A percentile compares a stretch with the other conserved stretches of the same genome.
These are phyloP conservation scores for Podosphaera aphanis DNA, from an alignment of 2,329 filamentous ascomycete genomes.

Conservation along the genomic window DNA sequence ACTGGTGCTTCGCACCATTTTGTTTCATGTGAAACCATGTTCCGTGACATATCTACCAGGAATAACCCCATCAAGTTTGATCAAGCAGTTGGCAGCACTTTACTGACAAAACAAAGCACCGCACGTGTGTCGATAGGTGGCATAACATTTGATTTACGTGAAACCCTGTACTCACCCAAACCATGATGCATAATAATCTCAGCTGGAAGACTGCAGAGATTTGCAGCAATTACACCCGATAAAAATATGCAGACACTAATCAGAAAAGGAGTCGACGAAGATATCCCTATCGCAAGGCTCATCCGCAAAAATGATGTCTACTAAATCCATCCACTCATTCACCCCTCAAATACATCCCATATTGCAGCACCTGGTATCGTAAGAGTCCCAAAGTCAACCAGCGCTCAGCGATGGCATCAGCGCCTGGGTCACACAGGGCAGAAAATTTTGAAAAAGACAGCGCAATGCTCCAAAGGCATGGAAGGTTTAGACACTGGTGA, in stretches of 20 bases:
- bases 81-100: background rate
- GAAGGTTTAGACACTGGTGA: background rate
- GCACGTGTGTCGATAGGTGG: background rate
- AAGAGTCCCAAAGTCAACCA: background rate
- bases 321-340: background rate
- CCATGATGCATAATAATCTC: slow-evolving; percentile 1
- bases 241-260: background rate
- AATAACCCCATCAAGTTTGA: background rate
- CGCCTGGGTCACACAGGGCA: background rate
- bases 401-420: slow-evolving; percentile 1
- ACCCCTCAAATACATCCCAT: background rate
- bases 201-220: background rate
- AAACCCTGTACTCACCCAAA: background rate
- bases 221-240: background rate
- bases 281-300: background rate
- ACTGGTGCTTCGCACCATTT: slow-evolving; percentile 1
- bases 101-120: background rate
- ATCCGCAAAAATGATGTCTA: slow-evolving; percentile 1
- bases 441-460: background rate
- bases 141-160: background rate
- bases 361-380: background rate
- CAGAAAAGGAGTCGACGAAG: background rate
- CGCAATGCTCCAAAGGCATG: background rate
- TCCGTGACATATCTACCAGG: background rate
- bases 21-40: background rate